phyloP scores from a whole-genome alignment of 2,329 filamentous ascomycete genomes.

The Scedosporium apiospermum region DNA sequence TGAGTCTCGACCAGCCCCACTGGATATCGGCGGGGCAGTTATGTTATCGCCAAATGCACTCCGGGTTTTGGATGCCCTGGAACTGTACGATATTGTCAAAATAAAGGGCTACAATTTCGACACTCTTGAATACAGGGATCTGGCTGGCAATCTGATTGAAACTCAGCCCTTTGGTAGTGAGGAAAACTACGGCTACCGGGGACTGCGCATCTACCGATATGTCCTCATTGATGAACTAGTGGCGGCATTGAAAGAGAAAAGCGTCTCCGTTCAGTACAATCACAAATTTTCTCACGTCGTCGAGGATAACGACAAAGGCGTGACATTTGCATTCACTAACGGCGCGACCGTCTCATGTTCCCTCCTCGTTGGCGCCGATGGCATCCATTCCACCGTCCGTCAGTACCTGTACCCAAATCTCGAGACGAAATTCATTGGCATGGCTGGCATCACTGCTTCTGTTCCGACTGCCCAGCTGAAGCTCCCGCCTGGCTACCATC shows the following conservation, averaged over 20 bases:
- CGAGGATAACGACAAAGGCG: constrained; percentile 25
- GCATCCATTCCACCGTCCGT: constrained; percentile 48
- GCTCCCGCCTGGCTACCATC: constrained; percentile 21
- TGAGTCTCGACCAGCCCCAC: constrained; percentile 33
- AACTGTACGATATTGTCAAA: constrained; percentile 35
- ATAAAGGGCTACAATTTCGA: constrained; percentile 41
- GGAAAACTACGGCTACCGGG: constrained; percentile 40
- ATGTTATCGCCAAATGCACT: constrained; percentile 53
- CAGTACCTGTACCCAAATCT: constrained; percentile 38
- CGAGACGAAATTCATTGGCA: constrained; percentile 39
- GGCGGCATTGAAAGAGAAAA: constrained; percentile 25
- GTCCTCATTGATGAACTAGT: constrained; percentile 40
- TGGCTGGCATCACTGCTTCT: constrained; percentile 27
- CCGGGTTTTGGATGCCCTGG: constrained; percentile 39
- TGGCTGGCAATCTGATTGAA: constrained; percentile 21
- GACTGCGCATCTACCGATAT: constrained; percentile 43
- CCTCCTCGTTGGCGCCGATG: constrained; percentile 47
- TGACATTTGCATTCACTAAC: constrained; percentile 38
- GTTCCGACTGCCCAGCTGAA: constrained; percentile 26
- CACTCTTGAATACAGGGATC: constrained; percentile 33
- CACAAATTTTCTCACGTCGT: constrained; percentile 36
- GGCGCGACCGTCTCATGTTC: constrained; percentile 27
- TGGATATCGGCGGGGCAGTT: constrained; percentile 42
- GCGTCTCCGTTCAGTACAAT: constrained; percentile 34
- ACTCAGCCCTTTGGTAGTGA: constrained; percentile 37